A percentile compares a stretch with the other conserved stretches of the same genome.
Evolutionary conservation across 139 green algal genomes (phyloP).

Genomic region (Micractinium conductrix): DNA sequence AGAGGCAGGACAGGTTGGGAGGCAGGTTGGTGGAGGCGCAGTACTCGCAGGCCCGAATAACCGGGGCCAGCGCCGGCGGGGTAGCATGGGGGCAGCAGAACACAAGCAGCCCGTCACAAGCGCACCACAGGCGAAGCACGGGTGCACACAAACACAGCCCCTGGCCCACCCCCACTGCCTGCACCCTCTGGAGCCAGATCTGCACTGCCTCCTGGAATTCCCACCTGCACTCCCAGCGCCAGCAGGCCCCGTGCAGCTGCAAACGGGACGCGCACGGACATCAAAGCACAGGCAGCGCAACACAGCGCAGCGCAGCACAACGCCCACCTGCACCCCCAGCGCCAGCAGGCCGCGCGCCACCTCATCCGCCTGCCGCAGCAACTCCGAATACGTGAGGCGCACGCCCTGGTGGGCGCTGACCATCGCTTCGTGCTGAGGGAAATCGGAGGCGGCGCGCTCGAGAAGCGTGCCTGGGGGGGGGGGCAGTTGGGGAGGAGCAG

Average conservation of each 20-base stretch:
- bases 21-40: neutral
- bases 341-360: slow-evolving; percentile 52
- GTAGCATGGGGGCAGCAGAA: neutral
- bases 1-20: neutral
- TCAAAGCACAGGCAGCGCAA: neutral
- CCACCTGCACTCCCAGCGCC: neutral
- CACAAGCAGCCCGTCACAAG: too few relatives aligned
- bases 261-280: too few relatives aligned
- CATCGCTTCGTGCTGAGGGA: slow-evolving; percentile 8
- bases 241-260: neutral
- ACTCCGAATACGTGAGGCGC: slow-evolving; percentile 29
- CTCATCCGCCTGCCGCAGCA: slow-evolving; percentile 1
- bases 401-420: slow-evolving; percentile 24
- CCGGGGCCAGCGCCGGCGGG: neutral
- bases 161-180: too few relatives aligned
- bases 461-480: neutral
- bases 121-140: too few relatives aligned
- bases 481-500: neutral
- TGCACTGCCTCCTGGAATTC: neutral
- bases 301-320: neutral
- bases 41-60: neutral
- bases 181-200: too few relatives aligned
- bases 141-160: too few relatives aligned
- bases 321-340: slow-evolving; percentile 44
- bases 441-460: neutral